Base-by-base conservation (phyloP, 768 basidiomycete species). In the Termitomyces sp. region DNA sequence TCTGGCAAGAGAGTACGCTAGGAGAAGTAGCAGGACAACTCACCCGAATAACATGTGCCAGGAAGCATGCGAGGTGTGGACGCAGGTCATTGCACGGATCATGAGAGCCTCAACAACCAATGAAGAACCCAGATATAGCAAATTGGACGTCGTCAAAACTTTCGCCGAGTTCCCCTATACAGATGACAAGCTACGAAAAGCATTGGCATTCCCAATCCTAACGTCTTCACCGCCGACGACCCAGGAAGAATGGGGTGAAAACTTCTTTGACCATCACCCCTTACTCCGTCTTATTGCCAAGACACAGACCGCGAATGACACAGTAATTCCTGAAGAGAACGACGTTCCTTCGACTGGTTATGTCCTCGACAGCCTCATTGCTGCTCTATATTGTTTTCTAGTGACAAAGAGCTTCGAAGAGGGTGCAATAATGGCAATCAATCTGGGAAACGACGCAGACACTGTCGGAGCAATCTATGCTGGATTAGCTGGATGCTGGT, bases 381-480 rank as follows among this genome's bases (percentile, higher is more conserved):
- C 77, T 2, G 77, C 75, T 6, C 66, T 80, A 2, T 79, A 78
- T 55, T 77, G 77, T 47, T 80, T 80, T 64, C 70, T 79, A 24
- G 70, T 72, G 2, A 78, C 77, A 16, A 61, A 67, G 34, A 74
- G 65, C 2, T 79, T 80, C 54, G 77, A 79, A 54, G 71, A 72
- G 7, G 79, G 79, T 9, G 79, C 77, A 3, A 62, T 78, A 42
- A 69, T 78, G 65, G 75, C 73, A 5, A 74, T 75, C 10, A 79
- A 81, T 60, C 63, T 80, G 57, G 75, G 77, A 1, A 57, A 65
- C 56, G 77, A 79, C 60, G 73, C 79, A 2, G 78, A 79, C 63
- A 79, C 78, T 8, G 73, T 78, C 9, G 78, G 74, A 0, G 76
- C 75, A 3, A 70, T 79, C 26, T 79, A 78, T 49, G 78, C 69